Conservation (phyloP, 192 early-diverging fungal species). For the Geranomyces variabilis region DNA sequence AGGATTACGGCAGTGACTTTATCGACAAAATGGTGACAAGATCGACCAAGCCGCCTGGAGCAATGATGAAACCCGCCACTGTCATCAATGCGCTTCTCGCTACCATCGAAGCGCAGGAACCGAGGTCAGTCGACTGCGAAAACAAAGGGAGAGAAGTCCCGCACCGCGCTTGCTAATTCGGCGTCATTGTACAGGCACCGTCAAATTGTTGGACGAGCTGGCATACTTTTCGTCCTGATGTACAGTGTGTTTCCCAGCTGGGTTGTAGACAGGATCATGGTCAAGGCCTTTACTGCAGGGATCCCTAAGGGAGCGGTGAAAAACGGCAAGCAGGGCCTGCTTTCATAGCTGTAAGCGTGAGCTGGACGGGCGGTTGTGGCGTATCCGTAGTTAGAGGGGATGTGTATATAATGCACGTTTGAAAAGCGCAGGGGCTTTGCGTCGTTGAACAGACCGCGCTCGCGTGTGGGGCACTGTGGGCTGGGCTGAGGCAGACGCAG, state of each 20-base stretch:
- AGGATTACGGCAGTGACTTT: slow-evolving; percentile 8
- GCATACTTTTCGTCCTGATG: neutral
- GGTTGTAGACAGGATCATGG: neutral
- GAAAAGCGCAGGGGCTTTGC: no score
- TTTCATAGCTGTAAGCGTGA: neutral
- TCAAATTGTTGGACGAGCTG: neutral
- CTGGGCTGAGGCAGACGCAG: no score
- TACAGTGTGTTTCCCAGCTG: neutral
- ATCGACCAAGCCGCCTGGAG: neutral
- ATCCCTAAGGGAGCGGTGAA: neutral
- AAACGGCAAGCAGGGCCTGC: slow-evolving; percentile 3
- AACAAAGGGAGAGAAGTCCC: no score
- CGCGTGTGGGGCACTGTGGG: no score
- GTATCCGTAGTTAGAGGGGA: no score
- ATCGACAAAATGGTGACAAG: neutral
- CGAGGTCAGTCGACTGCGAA: neutral
- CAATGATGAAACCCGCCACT: slow-evolving; percentile 3
- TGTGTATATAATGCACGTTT: no score
- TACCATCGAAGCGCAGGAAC: neutral
- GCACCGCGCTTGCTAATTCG: no score
- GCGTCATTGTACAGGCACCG: neutral
- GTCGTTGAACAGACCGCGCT: no score
- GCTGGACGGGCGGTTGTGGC: no score
- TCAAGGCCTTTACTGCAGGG: neutral
- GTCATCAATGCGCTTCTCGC: slow-evolving; percentile 6